Evolutionary conservation across 2,329 filamentous ascomycete genomes (phyloP), one percentile per base, ranked within the genome.

Genomic region (Cladophialophora carrionii): DNA sequence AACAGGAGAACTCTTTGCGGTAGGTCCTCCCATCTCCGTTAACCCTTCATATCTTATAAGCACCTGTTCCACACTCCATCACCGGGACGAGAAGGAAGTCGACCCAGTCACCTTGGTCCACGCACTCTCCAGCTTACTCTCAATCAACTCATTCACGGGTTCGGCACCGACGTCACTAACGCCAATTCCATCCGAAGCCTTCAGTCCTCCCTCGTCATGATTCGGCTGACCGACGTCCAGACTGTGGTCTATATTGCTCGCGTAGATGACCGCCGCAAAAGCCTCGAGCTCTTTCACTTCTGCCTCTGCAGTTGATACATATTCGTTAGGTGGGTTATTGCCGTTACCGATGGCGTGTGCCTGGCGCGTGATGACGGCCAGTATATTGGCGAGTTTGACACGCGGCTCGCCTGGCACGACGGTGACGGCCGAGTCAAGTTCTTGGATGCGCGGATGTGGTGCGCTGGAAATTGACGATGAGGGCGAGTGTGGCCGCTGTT

Each of bases 351-450:
- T 96, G 61, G 83, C 85, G 76, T 96, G 93, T 4, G 94, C 94
- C 80, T 99, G 93, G 71, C 92, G 87, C 46, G 92, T 95, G 72
- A 98, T 85, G 5, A 96, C 89, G 2, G 94, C 96, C 41, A 99
- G 82, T 60, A 96, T 89, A 77, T 91, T 96, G 54, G 95, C 95
- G 48, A 99, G 84, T 78, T 93, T 94, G 46, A 89, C 83, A 72
- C 84, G 85, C 41, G 78, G 78, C 60, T 81, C 80, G 1, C 74
- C 71, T 43, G 74, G 70, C 7, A 80, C 72, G 26, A 80, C 77
- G 2, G 78, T 81, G 31, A 77, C 78, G 34, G 78, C 72, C 6
- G 79, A 81, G 37, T 78, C 76, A 56, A 80, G 77, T 17, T 73
- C 71, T 49, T 70, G 65, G 37, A 71, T 71, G 17, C 70, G 64